These are phyloP conservation scores for Ustilago nuda DNA, from an alignment of 1,284 basidiomycete species.

Conservation along the genomic window DNA sequence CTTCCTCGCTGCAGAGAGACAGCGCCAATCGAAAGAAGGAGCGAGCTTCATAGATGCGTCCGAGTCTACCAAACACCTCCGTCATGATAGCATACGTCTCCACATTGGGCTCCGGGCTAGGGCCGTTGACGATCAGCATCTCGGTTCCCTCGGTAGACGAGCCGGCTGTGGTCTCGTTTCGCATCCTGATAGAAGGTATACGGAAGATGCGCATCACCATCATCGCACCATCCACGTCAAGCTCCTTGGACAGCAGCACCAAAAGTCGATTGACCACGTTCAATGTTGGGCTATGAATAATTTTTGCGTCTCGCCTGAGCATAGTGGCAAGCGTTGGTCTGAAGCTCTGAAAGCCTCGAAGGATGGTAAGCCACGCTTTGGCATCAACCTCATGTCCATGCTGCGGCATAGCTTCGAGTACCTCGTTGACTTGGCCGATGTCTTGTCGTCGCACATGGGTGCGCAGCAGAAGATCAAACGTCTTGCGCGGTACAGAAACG, in stretches of 20 bases:
- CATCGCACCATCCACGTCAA: slow-evolving; percentile 31
- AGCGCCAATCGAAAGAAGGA: slow-evolving; percentile 20
- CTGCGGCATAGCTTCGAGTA: slow-evolving; percentile 38
- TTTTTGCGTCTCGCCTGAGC: slow-evolving; percentile 27
- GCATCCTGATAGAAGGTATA: slow-evolving; percentile 16
- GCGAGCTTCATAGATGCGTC: slow-evolving; percentile 16
- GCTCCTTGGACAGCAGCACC: slow-evolving; percentile 13
- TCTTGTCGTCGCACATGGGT: slow-evolving; percentile 38
- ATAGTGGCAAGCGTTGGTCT: slow-evolving; percentile 30
- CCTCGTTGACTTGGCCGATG: slow-evolving; percentile 33
- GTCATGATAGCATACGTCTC: slow-evolving; percentile 26
- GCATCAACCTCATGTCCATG: slow-evolving; percentile 36
- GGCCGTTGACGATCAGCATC: slow-evolving; percentile 15
- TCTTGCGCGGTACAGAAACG: slow-evolving; percentile 35
- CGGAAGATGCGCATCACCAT: slow-evolving; percentile 39
- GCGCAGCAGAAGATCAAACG: slow-evolving; percentile 41
- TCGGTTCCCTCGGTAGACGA: not conserved
- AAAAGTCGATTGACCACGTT: slow-evolving; percentile 35
- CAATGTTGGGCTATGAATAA: slow-evolving; percentile 38
- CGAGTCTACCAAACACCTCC: slow-evolving; percentile 30
- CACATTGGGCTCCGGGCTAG: slow-evolving; percentile 23
- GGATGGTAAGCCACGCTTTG: slow-evolving; percentile 43
- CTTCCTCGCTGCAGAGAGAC: not conserved
- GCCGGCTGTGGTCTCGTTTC: not conserved
- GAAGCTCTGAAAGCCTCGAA: slow-evolving; percentile 38